Conservation (phyloP, 768 basidiomycete species). For the Mycena filopes region DNA sequence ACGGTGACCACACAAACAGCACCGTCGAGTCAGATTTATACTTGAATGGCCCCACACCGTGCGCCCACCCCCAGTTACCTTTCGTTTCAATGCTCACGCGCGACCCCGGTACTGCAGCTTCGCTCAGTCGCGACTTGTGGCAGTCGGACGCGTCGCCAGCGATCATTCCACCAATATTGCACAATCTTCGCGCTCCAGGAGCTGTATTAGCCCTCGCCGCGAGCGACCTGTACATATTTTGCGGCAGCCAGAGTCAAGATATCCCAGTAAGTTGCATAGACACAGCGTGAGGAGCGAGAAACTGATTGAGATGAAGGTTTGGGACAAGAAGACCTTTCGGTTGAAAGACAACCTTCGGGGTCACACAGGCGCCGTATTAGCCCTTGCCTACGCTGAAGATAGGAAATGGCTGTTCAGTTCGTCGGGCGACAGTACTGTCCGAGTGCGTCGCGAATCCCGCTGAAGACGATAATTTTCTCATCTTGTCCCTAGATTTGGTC, state of each 20-base stretch:
- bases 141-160: slow-evolving; percentile 47
- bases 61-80: slow-evolving; percentile 5
- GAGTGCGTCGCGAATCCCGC: slow-evolving; percentile 58
- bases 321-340: slow-evolving; percentile 79
- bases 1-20: slow-evolving; percentile 18
- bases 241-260: slow-evolving; percentile 81
- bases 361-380: slow-evolving; percentile 87
- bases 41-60: slow-evolving; percentile 31
- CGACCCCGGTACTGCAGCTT: slow-evolving; percentile 51
- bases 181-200: slow-evolving; percentile 80
- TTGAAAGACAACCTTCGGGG: slow-evolving; percentile 78
- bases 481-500: slow-evolving; percentile 76
- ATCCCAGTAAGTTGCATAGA: slow-evolving; percentile 66
- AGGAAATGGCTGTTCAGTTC: slow-evolving; percentile 91
- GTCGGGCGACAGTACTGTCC: slow-evolving; percentile 89
- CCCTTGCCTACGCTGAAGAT: slow-evolving; percentile 78
- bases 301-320: slow-evolving; percentile 67
- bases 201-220: slow-evolving; percentile 80
- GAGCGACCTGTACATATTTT: slow-evolving; percentile 79
- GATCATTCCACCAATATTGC: slow-evolving; percentile 64
- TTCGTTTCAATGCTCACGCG: slow-evolving; percentile 16
- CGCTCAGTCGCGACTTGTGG: slow-evolving; percentile 64
- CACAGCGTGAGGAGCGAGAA: background rate
- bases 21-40: slow-evolving; percentile 15
- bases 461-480: background rate